Evolutionary conservation across 2,329 filamentous ascomycete species (phyloP), one percentile per base, ranked within the genome.

Genomic region (Penicillium sp.): DNA sequence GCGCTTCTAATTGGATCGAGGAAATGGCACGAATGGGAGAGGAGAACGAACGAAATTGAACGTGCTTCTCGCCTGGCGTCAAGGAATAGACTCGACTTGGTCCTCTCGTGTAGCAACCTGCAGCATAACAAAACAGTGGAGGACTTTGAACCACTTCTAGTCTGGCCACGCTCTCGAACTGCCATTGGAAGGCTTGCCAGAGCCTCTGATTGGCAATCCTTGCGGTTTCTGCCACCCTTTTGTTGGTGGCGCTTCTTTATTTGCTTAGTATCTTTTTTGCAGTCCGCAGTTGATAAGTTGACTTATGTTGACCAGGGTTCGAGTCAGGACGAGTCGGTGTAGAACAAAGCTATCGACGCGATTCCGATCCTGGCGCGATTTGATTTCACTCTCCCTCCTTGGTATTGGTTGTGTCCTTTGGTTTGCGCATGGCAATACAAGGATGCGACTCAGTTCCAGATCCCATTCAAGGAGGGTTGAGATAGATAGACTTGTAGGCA

Each of bases 1-100:
- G 22, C 4, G 35, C 4, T 1, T 24, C 13, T 53, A 13, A 64
- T 59, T 53, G 61, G 61, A 28, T 38, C 60, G 40, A 40, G 9
- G 37, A 45, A 58, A 56, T 33, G 49, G 42, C 28, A 35, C 9
- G 44, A 55, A 59, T 26, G 12, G 33, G 28, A 40, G 28, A 40
- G 40, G 30, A 13, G 45, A 19, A 22, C 19, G 35, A 19, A 44
- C 28, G 47, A 35, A 35, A 33, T 19, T 50, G 10, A 30, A 53
- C 19, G 37, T 38, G 38, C 10, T 19, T 30, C 30, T 28, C 2
- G 15, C 35, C 10, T 22, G 37, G 33, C 15, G 24, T 17, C 7
- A n/a, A 49, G 24, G 17, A 30, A 49, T 28, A 7, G 24, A 19
- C n/a, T 35, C n/a, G 47, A 22, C 47, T 22, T 4, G 19, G 28